phyloP scores from a whole-genome alignment of 2,329 filamentous ascomycete species.

The Phyllosticta citriasiana region DNA sequence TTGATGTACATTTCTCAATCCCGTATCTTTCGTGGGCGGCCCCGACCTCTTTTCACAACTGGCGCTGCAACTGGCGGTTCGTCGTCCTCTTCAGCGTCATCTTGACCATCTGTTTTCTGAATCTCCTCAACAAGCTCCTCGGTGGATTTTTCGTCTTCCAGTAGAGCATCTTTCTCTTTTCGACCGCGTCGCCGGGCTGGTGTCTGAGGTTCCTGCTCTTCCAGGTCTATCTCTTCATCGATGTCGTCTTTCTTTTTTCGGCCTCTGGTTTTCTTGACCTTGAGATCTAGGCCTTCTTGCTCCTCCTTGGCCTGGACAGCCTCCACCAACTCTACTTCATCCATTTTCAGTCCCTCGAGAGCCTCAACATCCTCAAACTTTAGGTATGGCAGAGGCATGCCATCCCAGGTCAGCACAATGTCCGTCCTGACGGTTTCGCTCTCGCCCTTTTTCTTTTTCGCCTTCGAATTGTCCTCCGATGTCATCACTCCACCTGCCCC shows the following conservation, averaged over 20 bases:
- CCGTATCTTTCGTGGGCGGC: not conserved
- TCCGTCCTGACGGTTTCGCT: conserved; percentile 15
- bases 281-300: not conserved
- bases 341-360: not conserved
- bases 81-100: not conserved
- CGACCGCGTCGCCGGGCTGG: not conserved
- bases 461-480: not conserved
- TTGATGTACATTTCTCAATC: not conserved
- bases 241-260: not conserved
- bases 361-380: not conserved
- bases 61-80: not conserved
- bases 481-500: not conserved
- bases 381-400: conserved; percentile 15
- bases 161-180: not conserved
- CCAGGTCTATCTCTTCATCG: not conserved
- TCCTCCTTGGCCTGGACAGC: not conserved
- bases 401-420: conserved; percentile 29
- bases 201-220: not conserved
- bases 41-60: not conserved
- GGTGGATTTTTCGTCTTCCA: not conserved
- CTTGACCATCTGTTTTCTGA: not conserved
- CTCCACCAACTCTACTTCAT: not conserved
- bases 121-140: not conserved
- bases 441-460: conserved; percentile 9
- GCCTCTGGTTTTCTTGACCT: not conserved